Base-by-base conservation (phyloP, 1,284 basidiomycete genomes). In the Agroathelia rolfsii region DNA sequence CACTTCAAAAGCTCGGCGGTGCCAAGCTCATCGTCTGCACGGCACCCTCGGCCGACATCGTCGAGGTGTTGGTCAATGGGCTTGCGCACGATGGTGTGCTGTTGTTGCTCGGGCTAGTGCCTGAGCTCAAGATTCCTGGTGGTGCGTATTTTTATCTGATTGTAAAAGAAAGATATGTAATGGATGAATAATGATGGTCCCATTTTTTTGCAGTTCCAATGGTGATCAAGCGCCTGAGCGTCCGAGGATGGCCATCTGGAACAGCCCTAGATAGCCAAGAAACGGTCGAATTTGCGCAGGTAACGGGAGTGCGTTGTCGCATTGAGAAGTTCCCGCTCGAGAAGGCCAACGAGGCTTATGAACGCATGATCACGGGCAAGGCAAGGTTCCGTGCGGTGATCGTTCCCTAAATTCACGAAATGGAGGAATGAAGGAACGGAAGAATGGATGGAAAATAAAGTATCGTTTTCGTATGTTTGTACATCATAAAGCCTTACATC, bases 1-100 rank as follows among this genome's bases (percentile, higher is more conserved):
- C 48, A 18, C 44, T 62, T 9, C 49, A 55, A 34, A 51, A 55
- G 46, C 45, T 60, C 23, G 60, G 61, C 7, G 60, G 56, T 8
- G 58, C 58, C 3, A 50, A 50, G 21, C 26, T 54, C 22, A 50
- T 58, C 30, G 34, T 60, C 11, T 53, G 49, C 36, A 59, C 58
- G 9, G 59, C 56, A 4, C 57, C 55, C 9, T 46, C 45, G 24
- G 42, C 54, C 1, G 44, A 54, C 13, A 41, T 46, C 26, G 50
- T 55, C 25, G 38, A 31, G 21, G 15, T 28, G 10, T 33, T 47
- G 9, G 21, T 47, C 14, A 38, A 37, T 16, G 44, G 41, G n/a
- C 28, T 47, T 10, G 41, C 24, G 16, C 38, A 36, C 22, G 39
- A 41, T 23, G 47, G 44, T 11, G n/a, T n/a, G n/a, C n/a, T n/a